These are phyloP conservation scores for Alternaria sp. DNA, from an alignment of 2,329 filamentous ascomycete species.

Conservation along the genomic window DNA sequence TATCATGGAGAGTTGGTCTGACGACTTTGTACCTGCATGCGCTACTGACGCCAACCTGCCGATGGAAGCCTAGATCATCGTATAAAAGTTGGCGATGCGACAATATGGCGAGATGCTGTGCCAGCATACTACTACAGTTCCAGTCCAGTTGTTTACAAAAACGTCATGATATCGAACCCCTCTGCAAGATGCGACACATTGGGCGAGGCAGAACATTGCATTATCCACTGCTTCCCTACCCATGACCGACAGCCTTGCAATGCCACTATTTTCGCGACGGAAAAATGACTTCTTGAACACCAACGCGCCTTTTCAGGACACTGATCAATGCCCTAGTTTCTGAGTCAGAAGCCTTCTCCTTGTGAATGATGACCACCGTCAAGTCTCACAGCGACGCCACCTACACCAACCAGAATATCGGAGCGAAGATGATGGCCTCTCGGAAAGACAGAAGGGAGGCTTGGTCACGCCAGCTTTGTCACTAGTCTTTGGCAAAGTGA, in stretches of 20 bases:
- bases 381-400: conserved; percentile 11
- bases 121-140: background rate
- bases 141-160: background rate
- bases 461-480: background rate
- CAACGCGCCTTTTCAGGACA: background rate
- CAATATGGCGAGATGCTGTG: background rate
- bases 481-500: background rate
- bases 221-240: background rate
- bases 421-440: background rate
- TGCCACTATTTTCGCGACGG: background rate
- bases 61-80: background rate
- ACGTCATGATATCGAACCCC: background rate
- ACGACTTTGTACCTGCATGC: conserved; percentile 10
- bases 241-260: background rate
- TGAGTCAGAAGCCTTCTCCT: background rate
- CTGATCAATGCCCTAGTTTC: background rate
- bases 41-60: background rate
- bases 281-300: background rate
- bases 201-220: background rate
- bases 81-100: background rate
- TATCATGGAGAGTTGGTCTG: background rate
- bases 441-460: background rate
- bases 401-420: background rate
- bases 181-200: background rate
- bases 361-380: background rate